Base-by-base conservation (phyloP, 495 filamentous ascomycete genomes). In the Diplogelasinospora grovesii region DNA sequence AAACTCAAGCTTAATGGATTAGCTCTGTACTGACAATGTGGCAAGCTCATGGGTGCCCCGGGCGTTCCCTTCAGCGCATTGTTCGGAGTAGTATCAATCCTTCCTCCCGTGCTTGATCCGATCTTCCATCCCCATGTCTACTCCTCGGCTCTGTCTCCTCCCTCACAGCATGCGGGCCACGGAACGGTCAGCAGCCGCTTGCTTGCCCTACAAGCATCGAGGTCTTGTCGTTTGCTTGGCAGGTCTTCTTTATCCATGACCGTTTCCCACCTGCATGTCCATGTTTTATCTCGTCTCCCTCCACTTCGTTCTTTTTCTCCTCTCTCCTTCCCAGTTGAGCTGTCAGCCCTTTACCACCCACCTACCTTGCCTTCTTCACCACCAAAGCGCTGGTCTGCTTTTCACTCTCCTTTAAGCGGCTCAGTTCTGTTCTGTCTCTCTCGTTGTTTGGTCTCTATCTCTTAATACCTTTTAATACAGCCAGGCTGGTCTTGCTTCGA, bases 331-430 rank as follows among this genome's bases (percentile, higher is more conserved):
- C 39, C 41, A 37, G 39, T 26, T 53, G 49, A 39, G 20, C 35
- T 48, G 46, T 45, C 33, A 36, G 24, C 43, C 43, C 25, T 41
- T 36, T 23, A 21, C 46, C n/a, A n/a, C 36, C 35, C 39, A 47
- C 36, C 43, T 34, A 29, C 22, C 16, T 59, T 53, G 45, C 24
- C 30, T 49, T 36, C 30, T 38, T 27, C 34, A 21, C 36, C 38
- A 48, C 48, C 57, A 59, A 72, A 76, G 71, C 73, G 64, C 71
- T 68, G 71, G 71, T 74, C 68, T 76, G 73, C 71, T 76, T 69
- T n/a, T 71, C 55, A 59, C 60, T 68, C 63, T 60, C 62, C 47
- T 65, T 61, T 53, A 51, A 56, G 48, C 56, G 54, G 53, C 52
- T 54, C 49, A 40, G 56, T 52, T n/a, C 56, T 56, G 56, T 54